A percentile compares a stretch with the other conserved stretches of the same genome.
Conservation (phyloP, 2,329 filamentous ascomycete species). For the Endoconidiophora laricicola region DNA sequence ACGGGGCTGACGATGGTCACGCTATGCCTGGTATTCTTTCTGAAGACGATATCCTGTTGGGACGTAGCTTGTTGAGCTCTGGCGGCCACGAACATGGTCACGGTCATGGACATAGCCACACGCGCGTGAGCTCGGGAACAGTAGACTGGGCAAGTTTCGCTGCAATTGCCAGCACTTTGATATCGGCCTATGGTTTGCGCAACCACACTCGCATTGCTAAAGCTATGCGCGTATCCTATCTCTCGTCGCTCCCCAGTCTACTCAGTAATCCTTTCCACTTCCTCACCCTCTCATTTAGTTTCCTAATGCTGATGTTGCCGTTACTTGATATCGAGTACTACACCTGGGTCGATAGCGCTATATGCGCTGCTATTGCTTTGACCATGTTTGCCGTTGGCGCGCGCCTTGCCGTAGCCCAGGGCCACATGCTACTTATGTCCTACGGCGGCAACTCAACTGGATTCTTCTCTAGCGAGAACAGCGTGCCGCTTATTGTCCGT, state of each 20-base stretch:
- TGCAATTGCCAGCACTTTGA: constrained; percentile 65
- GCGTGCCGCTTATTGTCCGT: constrained; percentile 57
- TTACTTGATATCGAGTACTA: constrained; percentile 66
- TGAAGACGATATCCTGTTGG: background rate
- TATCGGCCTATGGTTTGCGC: constrained; percentile 72
- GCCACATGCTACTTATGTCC: constrained; percentile 90
- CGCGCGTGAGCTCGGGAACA: constrained; percentile 51
- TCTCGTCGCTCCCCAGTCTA: constrained; percentile 63
- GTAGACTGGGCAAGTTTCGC: constrained; percentile 69
- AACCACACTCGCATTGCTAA: constrained; percentile 88
- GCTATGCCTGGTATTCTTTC: background rate
- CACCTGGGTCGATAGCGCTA: constrained; percentile 58
- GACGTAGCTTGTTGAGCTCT: background rate
- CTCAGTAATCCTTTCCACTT: constrained; percentile 95
- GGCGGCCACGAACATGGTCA: constrained; percentile 20
- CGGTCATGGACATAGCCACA: constrained; percentile 52
- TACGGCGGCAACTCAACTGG: constrained; percentile 31
- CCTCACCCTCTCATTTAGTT: constrained; percentile 74
- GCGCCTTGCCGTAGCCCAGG: constrained; percentile 69
- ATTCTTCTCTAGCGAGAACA: constrained; percentile 19
- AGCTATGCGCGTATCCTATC: constrained; percentile 72
- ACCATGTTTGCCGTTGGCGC: constrained; percentile 80
- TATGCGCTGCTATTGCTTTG: constrained; percentile 67
- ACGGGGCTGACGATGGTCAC: constrained; percentile 16
- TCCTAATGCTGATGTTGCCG: constrained; percentile 63